Evolutionary conservation across 257 asterid genomes (phyloP).

Genomic region (Solanum tacnaense): DNA sequence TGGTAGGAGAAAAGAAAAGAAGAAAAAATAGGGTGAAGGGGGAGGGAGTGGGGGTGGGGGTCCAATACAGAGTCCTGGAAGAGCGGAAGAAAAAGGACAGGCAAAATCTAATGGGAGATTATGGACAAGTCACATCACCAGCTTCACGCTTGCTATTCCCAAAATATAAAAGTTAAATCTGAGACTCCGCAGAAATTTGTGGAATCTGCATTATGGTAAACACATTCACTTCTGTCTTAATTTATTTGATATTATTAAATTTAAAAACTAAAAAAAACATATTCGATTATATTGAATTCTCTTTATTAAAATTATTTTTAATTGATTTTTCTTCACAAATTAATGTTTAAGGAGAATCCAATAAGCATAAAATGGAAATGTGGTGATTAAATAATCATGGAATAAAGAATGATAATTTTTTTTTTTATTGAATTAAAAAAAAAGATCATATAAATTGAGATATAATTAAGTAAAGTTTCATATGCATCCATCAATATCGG

Average conservation of each 20-base stretch:
- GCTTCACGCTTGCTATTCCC: slow-evolving; percentile 14
- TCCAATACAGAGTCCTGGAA: not conserved
- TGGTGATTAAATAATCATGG: not conserved
- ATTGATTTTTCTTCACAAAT: not conserved
- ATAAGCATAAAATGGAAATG: too few relatives aligned
- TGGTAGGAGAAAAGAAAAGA: not conserved
- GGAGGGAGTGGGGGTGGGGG: not conserved
- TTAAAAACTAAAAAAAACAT: too few relatives aligned
- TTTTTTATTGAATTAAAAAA: too few relatives aligned
- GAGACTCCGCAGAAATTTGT: not conserved
- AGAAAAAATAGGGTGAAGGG: not conserved
- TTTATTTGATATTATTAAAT: not conserved
- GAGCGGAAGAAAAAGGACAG: not conserved
- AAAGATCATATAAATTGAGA: too few relatives aligned
- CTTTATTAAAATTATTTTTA: not conserved
- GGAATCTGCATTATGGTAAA: not conserved
- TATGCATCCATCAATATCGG: not conserved
- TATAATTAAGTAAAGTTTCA: not conserved
- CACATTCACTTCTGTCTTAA: not conserved
- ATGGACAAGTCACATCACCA: slow-evolving; percentile 17
- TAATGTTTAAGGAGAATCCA: not conserved
- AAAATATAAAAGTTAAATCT: not conserved
- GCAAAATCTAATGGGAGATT: not conserved
- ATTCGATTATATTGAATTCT: not conserved
- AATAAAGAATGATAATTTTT: too few relatives aligned